Base-by-base conservation (phyloP, 768 basidiomycete species). In the Kockovaella imperatae region DNA sequence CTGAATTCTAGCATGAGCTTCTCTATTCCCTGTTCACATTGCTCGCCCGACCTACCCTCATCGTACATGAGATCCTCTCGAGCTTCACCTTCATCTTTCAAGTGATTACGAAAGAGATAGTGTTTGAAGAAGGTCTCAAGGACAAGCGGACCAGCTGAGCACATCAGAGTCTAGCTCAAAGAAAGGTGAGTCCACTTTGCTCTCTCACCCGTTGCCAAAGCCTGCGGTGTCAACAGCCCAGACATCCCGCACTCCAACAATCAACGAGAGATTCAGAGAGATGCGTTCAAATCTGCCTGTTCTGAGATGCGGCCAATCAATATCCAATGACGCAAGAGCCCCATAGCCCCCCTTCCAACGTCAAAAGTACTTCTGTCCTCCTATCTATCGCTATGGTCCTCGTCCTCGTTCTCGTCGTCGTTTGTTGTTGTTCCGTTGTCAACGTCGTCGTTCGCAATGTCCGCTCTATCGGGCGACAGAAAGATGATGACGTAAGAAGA, bases 51-150 rank as follows among this genome's bases (percentile, higher is more conserved):
- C 29, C 52, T 77, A 62, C 55, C 83, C 60, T 86, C 80, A 52
- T 89, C 83, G 60, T 87, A 90, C 49, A 90, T 70, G 23, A 90
- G 72, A 64, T 89, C 84, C 47, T 53, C 43, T 59, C 81, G 77
- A 5, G 79, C 78, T 29, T 76, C 74, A 29, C 74, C 72, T 26
- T 70, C 69, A 31, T 73, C 70, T 8, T 59, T 55, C 5, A 59
- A 50, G 23, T 50, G 44, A 42, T 62, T 66, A 13, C 80, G 77
- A 35, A 83, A 82, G 40, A 90, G 79, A 68, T 87, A 91, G 65
- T 90, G 87, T 67, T 83, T 84, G 62, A 88, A 76, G n/a, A 88
- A 76, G 0, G 84, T 86, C 41, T 67, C 67, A 31, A 70, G 57
- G 32, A 70, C 47, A 21, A 70, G 48, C 2, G 69, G 69, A n/a